A percentile compares a stretch with the other conserved stretches of the same genome.
Evolutionary conservation across 805 yeast genomes (phyloP).

Genomic region (Nakazawaea ambrosiae): DNA sequence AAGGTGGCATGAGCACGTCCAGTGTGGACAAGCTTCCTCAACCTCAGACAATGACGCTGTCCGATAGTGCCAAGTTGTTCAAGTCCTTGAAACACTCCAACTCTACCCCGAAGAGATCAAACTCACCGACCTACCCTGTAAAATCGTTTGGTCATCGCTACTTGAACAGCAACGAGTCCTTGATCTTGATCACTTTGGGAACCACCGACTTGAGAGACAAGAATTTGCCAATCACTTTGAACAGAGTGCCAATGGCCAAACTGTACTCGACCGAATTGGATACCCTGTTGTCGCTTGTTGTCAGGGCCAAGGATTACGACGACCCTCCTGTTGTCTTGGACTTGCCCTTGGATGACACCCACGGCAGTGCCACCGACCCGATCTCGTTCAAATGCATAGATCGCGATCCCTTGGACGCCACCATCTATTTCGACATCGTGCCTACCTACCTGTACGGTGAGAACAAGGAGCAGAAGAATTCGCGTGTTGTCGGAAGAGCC

Average conservation of each 20-base stretch:
- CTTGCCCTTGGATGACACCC: constrained; percentile 76
- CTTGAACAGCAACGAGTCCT: constrained; percentile 53
- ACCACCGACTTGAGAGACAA: constrained; percentile 68
- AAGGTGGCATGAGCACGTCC: constrained; percentile 11
- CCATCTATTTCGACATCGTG: constrained; percentile 75
- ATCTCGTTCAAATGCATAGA: constrained; percentile 59
- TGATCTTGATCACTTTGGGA: constrained; percentile 80
- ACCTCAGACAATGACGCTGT: background rate
- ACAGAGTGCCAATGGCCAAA: constrained; percentile 67
- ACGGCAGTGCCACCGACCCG: constrained; percentile 64
- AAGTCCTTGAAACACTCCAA: constrained; percentile 9
- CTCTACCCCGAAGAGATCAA: constrained; percentile 12
- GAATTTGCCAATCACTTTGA: constrained; percentile 56
- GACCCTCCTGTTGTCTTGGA: constrained; percentile 64
- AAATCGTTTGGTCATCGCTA: constrained; percentile 84
- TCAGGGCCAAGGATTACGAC: constrained; percentile 34
- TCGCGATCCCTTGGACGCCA: constrained; percentile 42
- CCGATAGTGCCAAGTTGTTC: constrained; percentile 6
- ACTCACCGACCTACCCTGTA: constrained; percentile 43
- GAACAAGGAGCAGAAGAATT: constrained; percentile 12
- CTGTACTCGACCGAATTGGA: constrained; percentile 80
- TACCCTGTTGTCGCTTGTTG: constrained; percentile 73
- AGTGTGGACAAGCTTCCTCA: constrained; percentile 17
- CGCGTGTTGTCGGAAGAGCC: constrained; percentile 69
- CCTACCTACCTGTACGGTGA: constrained; percentile 68